Conservation (phyloP, 2,329 filamentous ascomycete species). For the Colletotrichum musicola region DNA sequence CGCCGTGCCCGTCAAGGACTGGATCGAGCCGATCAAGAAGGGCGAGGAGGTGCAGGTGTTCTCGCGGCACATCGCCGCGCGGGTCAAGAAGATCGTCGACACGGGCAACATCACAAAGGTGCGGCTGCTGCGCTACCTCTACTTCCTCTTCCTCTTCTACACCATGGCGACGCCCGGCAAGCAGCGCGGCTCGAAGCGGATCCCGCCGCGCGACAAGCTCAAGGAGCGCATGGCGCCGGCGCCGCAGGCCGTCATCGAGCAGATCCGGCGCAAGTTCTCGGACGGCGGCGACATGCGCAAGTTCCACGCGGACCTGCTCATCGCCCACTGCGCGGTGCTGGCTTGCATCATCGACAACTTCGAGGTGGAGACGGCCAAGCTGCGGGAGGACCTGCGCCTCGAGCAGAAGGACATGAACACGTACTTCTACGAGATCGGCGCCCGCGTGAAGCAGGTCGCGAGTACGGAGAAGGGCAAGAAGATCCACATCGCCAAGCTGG, state of each 20-base stretch:
- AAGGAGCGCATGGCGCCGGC: constrained; percentile 67
- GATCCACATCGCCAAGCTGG: constrained; percentile 74
- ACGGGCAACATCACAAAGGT: constrained; percentile 64
- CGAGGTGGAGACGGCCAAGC: constrained; percentile 76
- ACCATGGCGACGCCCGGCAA: constrained; percentile 59
- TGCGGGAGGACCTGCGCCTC: constrained; percentile 79
- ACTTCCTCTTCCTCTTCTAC: constrained; percentile 68
- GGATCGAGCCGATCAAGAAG: constrained; percentile 75
- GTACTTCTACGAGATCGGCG: constrained; percentile 84
- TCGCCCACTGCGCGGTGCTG: constrained; percentile 79
- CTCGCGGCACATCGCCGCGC: constrained; percentile 75
- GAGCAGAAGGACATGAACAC: constrained; percentile 78
- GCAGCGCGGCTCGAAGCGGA: constrained; percentile 59
- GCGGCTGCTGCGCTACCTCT: constrained; percentile 71
- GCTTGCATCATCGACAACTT: constrained; percentile 80
- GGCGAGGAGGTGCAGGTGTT: constrained; percentile 67
- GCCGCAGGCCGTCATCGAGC: constrained; percentile 73
- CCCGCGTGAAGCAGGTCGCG: constrained; percentile 71
- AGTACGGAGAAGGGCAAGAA: constrained; percentile 71
- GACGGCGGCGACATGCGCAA: constrained; percentile 74
- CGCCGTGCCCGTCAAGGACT: constrained; percentile 77
- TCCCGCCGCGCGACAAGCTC: constrained; percentile 74
- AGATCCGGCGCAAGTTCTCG: constrained; percentile 77
- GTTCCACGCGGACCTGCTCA: constrained; percentile 78
- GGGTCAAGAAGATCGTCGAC: constrained; percentile 62